phyloP scores from a whole-genome alignment of 1,139 yeast species.

The Sugiyamaella novakii region DNA sequence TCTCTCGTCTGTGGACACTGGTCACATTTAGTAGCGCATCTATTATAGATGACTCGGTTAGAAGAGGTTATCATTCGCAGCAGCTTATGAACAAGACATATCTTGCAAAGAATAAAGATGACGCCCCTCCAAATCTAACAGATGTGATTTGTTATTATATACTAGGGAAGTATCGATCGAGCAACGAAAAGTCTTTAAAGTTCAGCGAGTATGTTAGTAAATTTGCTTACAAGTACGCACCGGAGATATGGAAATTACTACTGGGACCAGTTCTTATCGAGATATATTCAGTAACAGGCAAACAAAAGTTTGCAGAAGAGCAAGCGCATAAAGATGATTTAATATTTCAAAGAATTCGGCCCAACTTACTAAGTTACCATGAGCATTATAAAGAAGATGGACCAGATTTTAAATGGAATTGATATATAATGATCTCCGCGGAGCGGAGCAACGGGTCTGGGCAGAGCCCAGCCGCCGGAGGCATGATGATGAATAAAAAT shows the following conservation, averaged over 20 bases:
- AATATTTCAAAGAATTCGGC: constrained; percentile 6
- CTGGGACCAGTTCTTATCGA: constrained; percentile 1
- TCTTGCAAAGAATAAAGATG: neutral
- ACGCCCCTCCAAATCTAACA: constrained; percentile 3
- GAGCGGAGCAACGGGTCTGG: neutral
- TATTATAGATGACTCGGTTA: constrained; percentile 3
- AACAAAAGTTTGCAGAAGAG: constrained; percentile 4
- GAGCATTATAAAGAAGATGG: neutral
- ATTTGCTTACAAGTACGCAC: constrained; percentile 11
- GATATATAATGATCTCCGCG: neutral
- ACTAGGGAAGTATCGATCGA: constrained; percentile 3
- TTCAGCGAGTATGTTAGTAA: constrained; percentile 3
- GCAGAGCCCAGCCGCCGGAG: neutral
- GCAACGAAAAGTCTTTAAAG: neutral
- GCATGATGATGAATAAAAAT: neutral
- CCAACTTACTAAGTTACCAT: neutral
- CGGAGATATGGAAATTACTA: constrained; percentile 9
- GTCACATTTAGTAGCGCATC: constrained; percentile 4
- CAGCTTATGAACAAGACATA: constrained; percentile 8
- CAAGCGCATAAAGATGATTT: constrained; percentile 6
- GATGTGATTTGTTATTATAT: constrained; percentile 13
- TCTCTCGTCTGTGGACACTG: constrained; percentile 4
- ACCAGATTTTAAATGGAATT: no score
- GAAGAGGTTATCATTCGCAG: constrained; percentile 1
- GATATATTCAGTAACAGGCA: neutral